A percentile compares a stretch with the other conserved stretches of the same genome.
These are phyloP conservation scores for Phytophthora pisi DNA, from an alignment of 352 stramenopile species.

Conservation along the genomic window DNA sequence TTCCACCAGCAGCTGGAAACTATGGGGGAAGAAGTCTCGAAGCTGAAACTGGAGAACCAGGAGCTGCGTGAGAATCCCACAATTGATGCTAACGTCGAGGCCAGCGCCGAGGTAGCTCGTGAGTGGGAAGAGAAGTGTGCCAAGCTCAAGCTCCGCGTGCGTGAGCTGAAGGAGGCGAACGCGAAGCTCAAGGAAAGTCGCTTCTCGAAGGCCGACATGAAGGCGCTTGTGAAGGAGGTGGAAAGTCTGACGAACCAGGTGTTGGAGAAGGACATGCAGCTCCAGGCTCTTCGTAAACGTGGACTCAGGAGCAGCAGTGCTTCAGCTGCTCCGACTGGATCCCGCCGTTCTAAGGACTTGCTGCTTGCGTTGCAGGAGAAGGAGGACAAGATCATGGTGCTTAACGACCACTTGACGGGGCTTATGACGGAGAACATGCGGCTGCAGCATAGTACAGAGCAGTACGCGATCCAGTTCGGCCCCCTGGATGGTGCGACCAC, in stretches of 20 bases:
- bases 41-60: slow-evolving; percentile 61
- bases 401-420: slow-evolving; percentile 88
- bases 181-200: slow-evolving; percentile 53
- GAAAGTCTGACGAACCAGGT: slow-evolving; percentile 56
- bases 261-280: slow-evolving; percentile 56
- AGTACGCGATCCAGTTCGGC: slow-evolving; percentile 51
- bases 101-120: slow-evolving; percentile 9
- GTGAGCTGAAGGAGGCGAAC: slow-evolving; percentile 60
- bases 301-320: slow-evolving; percentile 13
- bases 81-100: slow-evolving; percentile 5
- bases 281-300: slow-evolving; percentile 44
- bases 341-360: slow-evolving; percentile 58
- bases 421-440: slow-evolving; percentile 79
- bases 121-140: slow-evolving; percentile 52
- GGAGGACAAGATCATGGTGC: slow-evolving; percentile 79
- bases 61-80: slow-evolving; percentile 36
- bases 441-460: slow-evolving; percentile 79
- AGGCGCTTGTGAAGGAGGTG: slow-evolving; percentile 53
- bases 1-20: slow-evolving; percentile 39
- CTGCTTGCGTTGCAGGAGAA: slow-evolving; percentile 58
- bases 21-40: slow-evolving; percentile 48
- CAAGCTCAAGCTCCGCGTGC: slow-evolving; percentile 53
- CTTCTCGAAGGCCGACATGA: slow-evolving; percentile 49
- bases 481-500: slow-evolving; percentile 22
- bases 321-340: slow-evolving; percentile 25